These are phyloP conservation scores for Hibiscus trionum DNA, from an alignment of 345 rosid species.

Conservation along the genomic window DNA sequence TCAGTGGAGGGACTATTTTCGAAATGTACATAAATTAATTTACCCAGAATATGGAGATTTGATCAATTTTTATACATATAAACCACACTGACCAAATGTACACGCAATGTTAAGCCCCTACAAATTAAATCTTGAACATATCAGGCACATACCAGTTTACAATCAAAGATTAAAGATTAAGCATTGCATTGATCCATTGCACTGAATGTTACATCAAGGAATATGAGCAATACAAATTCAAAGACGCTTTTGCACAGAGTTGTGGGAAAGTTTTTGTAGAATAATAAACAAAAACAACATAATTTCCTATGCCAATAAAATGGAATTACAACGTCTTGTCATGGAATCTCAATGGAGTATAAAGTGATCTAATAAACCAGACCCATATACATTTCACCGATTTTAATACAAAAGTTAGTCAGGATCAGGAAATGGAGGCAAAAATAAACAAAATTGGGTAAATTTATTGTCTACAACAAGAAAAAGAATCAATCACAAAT, in stretches of 20 bases:
- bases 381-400: constrained; percentile 8
- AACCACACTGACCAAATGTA: no score
- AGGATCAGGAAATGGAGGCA: not conserved
- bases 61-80: no score
- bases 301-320: not conserved
- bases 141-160: not conserved
- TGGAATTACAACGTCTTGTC: not conserved
- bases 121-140: not conserved
- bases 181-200: not conserved
- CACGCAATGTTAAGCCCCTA: no score
- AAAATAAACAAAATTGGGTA: not conserved
- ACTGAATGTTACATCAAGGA: not conserved
- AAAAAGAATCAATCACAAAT: not conserved
- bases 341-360: not conserved
- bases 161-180: not conserved
- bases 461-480: not conserved
- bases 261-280: not conserved
- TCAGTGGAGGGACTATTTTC: no score
- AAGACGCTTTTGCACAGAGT: not conserved
- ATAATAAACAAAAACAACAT: not conserved
- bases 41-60: no score
- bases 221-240: not conserved
- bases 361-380: not conserved
- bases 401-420: not conserved
- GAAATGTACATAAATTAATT: no score